Conservation (phyloP, 257 asterid genomes). For the Orobanche coerulescens region DNA sequence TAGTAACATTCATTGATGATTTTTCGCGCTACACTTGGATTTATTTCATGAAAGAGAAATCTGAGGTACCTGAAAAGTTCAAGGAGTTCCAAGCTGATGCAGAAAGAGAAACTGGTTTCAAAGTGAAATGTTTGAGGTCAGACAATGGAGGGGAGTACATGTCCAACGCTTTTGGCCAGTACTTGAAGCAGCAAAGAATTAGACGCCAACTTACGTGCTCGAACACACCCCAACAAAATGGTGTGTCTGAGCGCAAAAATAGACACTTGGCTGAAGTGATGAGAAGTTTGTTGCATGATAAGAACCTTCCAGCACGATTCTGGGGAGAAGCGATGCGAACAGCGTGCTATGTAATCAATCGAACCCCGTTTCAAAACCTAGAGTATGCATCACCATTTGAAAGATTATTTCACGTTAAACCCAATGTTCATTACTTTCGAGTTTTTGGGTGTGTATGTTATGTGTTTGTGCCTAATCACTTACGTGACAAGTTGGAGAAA, state of each 20-base stretch:
- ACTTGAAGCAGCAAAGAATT: neutral
- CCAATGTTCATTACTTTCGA: slow-evolving; percentile 3
- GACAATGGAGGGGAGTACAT: neutral
- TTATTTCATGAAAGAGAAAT: neutral
- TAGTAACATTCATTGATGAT: slow-evolving; percentile 6
- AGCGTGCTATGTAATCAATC: neutral
- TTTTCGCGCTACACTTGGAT: slow-evolving; percentile 15
- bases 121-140: no score
- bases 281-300: neutral
- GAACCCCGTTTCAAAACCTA: neutral
- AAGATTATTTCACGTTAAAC: neutral
- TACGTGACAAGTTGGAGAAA: neutral
- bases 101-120: neutral
- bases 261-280: neutral
- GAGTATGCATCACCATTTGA: neutral
- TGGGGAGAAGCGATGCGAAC: neutral
- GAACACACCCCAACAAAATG: neutral
- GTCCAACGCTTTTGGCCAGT: neutral
- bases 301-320: neutral
- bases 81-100: neutral
- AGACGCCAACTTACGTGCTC: slow-evolving; percentile 9
- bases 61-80: neutral
- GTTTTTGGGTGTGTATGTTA: no score
- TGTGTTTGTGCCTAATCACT: neutral
- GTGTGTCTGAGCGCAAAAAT: neutral